Conservation (phyloP, 768 basidiomycete genomes). For the Trametes punicea region DNA sequence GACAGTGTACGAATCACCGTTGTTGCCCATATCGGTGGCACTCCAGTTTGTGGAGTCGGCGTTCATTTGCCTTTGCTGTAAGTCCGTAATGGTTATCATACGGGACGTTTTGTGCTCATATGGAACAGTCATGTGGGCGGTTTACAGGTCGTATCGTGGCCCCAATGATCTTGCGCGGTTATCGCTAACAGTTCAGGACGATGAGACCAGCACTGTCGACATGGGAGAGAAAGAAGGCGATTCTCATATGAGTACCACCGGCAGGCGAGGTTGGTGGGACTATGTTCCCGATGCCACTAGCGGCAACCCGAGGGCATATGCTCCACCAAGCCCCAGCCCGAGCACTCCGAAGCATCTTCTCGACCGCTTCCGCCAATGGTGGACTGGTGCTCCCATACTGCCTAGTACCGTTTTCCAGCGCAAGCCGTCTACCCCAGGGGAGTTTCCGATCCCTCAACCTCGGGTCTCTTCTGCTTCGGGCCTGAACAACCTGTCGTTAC, state of each 20-base stretch:
- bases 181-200: constrained; percentile 47
- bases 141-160: constrained; percentile 50
- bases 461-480: constrained; percentile 15
- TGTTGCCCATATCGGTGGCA: constrained; percentile 40
- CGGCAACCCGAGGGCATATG: background rate
- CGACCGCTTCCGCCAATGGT: constrained; percentile 12
- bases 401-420: constrained; percentile 21
- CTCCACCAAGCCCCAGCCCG: background rate
- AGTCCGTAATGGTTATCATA: constrained; percentile 24
- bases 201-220: constrained; percentile 25
- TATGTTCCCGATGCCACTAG: constrained; percentile 37
- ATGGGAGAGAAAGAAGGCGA: constrained; percentile 6
- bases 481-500: constrained; percentile 1
- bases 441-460: constrained; percentile 19
- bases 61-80: constrained; percentile 62
- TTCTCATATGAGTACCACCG: background rate
- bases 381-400: constrained; percentile 7
- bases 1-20: constrained; percentile 28
- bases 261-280: constrained; percentile 53
- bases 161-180: constrained; percentile 53
- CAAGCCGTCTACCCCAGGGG: constrained; percentile 23
- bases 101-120: constrained; percentile 2
- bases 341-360: background rate
- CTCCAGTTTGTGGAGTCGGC: constrained; percentile 51
- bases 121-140: constrained; percentile 48